Conservation (phyloP, 1,284 basidiomycete genomes). For the Cryptococcus floricola region DNA sequence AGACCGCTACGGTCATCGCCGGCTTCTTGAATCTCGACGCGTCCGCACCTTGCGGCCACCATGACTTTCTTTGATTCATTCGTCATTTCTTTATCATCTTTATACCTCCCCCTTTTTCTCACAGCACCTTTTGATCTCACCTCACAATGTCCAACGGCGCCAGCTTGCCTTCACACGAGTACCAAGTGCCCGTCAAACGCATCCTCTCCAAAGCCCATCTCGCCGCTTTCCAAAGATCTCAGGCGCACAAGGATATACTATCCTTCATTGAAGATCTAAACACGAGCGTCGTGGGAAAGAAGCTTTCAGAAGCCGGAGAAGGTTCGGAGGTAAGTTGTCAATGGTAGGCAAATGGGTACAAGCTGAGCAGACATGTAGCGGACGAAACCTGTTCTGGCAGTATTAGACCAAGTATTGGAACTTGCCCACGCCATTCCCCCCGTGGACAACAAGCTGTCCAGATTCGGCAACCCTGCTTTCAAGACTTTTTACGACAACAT, state of each 20-base stretch:
- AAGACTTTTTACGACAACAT: slow-evolving; percentile 84
- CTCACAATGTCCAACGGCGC: not conserved
- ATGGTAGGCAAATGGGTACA: not conserved
- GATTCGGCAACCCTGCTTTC: slow-evolving; percentile 98
- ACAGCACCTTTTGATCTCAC: not conserved
- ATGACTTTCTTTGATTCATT: not conserved
- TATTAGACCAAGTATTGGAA: slow-evolving; percentile 66
- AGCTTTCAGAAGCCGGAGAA: slow-evolving; percentile 63
- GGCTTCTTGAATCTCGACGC: not conserved
- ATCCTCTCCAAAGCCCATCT: slow-evolving; percentile 79
- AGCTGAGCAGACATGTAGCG: slow-evolving; percentile 53
- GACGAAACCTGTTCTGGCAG: slow-evolving; percentile 58
- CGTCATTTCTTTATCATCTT: not conserved
- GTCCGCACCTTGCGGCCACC: not conserved
- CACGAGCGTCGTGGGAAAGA: slow-evolving; percentile 68
- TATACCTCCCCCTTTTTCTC: not conserved
- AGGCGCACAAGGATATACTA: slow-evolving; percentile 67
- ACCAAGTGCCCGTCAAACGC: slow-evolving; percentile 57
- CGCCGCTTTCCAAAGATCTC: slow-evolving; percentile 71
- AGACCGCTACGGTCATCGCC: not conserved
- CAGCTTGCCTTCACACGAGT: slow-evolving; percentile 16
- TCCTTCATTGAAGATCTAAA: slow-evolving; percentile 75
- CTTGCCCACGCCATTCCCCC: slow-evolving; percentile 71
- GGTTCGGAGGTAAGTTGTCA: slow-evolving; percentile 55
- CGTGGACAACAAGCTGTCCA: slow-evolving; percentile 81